These are phyloP conservation scores for Metroxylon sagu DNA, from an alignment of 176 grass and related monocot genomes.

Conservation along the genomic window DNA sequence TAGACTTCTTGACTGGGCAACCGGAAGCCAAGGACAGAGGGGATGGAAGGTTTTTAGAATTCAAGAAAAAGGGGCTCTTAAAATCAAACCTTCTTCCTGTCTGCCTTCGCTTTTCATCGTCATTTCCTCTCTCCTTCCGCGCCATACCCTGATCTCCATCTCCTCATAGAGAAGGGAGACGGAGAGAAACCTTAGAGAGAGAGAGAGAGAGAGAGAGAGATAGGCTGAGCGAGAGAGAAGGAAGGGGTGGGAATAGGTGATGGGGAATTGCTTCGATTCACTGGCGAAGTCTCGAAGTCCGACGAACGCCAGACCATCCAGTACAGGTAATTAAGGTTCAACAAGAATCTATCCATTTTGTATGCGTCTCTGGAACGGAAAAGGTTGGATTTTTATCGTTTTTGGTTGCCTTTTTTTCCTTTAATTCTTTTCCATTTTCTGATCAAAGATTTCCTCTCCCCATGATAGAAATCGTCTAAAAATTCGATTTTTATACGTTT, in stretches of 20 bases:
- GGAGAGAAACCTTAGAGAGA: not conserved
- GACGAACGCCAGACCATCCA: not conserved
- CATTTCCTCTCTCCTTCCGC: not conserved
- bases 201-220: not conserved
- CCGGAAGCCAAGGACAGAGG: too few relatives aligned
- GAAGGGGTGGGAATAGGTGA: not conserved
- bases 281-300: not conserved
- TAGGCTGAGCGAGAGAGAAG: not conserved
- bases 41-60: too few relatives aligned
- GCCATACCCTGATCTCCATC: not conserved
- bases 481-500: too few relatives aligned
- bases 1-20: too few relatives aligned
- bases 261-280: constrained; percentile 13
- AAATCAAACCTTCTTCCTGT: not conserved
- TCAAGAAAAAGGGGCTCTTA: too few relatives aligned
- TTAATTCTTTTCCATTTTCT: too few relatives aligned
- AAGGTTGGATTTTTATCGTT: too few relatives aligned
- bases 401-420: too few relatives aligned
- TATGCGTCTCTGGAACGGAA: too few relatives aligned
- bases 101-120: not conserved
- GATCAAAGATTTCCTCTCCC: too few relatives aligned
- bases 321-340: constrained; percentile 2
- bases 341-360: too few relatives aligned
- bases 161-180: not conserved
- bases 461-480: too few relatives aligned